A percentile compares a stretch with the other conserved stretches of the same genome.
Conservation (phyloP, 2,329 filamentous ascomycete genomes). For the Drechslera avenae region DNA sequence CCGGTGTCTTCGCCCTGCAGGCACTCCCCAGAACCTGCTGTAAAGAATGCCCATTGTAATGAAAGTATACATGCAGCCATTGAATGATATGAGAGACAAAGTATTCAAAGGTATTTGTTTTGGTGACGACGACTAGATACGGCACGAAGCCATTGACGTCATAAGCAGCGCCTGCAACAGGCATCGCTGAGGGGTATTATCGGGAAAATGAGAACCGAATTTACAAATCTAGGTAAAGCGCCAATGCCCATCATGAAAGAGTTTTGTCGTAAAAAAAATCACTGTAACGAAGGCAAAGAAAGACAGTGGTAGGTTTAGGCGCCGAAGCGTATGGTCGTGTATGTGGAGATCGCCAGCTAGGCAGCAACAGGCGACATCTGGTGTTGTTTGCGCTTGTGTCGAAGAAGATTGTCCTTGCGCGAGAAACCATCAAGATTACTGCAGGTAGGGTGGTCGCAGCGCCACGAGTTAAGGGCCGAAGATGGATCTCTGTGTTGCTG, state of each 20-base stretch:
- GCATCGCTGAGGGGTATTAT: slow-evolving; percentile 3
- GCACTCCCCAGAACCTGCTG: not conserved
- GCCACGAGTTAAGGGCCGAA: slow-evolving; percentile 16
- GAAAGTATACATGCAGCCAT: not conserved
- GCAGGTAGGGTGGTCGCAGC: slow-evolving; percentile 36
- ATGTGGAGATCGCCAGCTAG: no score
- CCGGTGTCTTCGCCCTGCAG: no score
- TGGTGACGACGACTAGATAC: not conserved
- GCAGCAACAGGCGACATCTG: slow-evolving; percentile 9
- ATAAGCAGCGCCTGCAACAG: slow-evolving; percentile 8
- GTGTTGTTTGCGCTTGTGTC: slow-evolving; percentile 42
- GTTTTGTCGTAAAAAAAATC: not conserved
- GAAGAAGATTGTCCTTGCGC: slow-evolving; percentile 42
- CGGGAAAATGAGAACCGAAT: not conserved
- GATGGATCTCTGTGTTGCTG: slow-evolving; percentile 31
- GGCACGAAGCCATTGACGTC: not conserved
- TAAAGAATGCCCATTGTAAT: not conserved
- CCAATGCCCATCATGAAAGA: not conserved
- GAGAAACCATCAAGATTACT: slow-evolving; percentile 39
- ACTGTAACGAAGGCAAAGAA: not conserved
- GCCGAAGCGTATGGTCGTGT: not conserved
- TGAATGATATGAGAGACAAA: not conserved
- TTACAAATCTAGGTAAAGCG: not conserved
- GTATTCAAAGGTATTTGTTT: not conserved
- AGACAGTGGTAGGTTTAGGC: not conserved